Conservation (phyloP, 2,329 filamentous ascomycete genomes). For the Ploettnerulaceae sp. region DNA sequence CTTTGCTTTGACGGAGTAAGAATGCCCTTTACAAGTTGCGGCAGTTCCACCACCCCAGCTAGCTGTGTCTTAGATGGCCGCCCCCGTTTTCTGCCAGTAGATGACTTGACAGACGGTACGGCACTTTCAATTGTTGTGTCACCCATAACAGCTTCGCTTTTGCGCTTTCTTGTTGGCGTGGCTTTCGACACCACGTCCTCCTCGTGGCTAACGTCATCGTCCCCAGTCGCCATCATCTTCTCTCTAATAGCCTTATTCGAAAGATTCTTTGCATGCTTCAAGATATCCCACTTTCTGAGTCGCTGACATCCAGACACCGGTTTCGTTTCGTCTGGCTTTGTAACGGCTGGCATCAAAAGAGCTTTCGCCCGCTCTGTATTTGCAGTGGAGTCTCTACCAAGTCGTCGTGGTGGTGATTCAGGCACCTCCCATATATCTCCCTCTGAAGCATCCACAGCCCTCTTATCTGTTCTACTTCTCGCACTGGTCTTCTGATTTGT, state of each 20-base stretch:
- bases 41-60: neutral
- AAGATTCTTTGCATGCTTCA: slow-evolving; percentile 21
- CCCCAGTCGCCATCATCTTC: slow-evolving; percentile 12
- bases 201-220: neutral
- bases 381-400: slow-evolving; percentile 1
- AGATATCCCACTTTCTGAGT: slow-evolving; percentile 20
- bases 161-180: slow-evolving; percentile 5
- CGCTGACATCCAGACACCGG: slow-evolving; percentile 14
- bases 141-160: neutral
- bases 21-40: slow-evolving; percentile 45
- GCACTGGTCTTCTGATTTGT: slow-evolving; percentile 5
- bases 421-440: slow-evolving; percentile 20
- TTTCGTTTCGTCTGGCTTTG: slow-evolving; percentile 4
- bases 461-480: slow-evolving; percentile 3
- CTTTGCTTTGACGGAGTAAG: slow-evolving; percentile 47
- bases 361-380: slow-evolving; percentile 12
- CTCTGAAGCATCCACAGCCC: neutral
- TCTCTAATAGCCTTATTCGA: slow-evolving; percentile 19
- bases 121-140: neutral
- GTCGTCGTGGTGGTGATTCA: slow-evolving; percentile 1
- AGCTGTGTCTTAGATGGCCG: slow-evolving; percentile 11
- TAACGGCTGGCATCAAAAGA: slow-evolving; percentile 5
- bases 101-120: neutral
- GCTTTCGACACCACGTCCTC: slow-evolving; percentile 1
- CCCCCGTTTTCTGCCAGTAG: slow-evolving; percentile 14